Evolutionary conservation across 495 filamentous ascomycete species (phyloP).

Genomic region (Penicillium verhagenii): DNA sequence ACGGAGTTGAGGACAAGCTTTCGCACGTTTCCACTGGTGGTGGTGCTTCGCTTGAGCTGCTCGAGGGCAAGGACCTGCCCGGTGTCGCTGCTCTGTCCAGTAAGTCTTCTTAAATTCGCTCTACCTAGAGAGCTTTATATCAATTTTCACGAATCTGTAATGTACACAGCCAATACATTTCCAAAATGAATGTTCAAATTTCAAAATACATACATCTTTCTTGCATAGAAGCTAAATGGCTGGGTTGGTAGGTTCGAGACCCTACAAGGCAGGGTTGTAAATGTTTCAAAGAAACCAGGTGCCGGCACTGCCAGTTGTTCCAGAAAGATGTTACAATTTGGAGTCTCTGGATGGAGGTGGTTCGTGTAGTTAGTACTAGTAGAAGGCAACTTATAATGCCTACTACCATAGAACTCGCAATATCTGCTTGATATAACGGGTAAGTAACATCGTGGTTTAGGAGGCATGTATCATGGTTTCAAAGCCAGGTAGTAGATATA

Average conservation of each 20-base stretch:
- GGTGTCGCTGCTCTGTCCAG: slow-evolving; percentile 92
- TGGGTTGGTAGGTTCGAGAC: slow-evolving; percentile 26
- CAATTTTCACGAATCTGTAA: slow-evolving; percentile 32
- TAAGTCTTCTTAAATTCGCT: slow-evolving; percentile 53
- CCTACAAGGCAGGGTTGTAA: no score
- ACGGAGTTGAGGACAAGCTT: slow-evolving; percentile 90
- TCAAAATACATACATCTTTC: not conserved
- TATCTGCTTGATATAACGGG: no score
- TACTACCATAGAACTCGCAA: no score
- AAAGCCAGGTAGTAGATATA: no score
- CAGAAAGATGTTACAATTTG: no score
- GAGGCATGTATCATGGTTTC: no score
- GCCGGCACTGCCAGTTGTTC: no score
- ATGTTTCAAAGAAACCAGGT: no score
- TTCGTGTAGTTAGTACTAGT: no score
- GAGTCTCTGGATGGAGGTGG: no score
- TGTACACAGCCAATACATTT: slow-evolving; percentile 19
- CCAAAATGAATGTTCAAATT: slow-evolving; percentile 8
- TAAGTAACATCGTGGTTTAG: no score
- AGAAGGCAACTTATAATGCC: no score
- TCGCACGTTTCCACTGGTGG: slow-evolving; percentile 98
- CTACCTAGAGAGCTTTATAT: not conserved
- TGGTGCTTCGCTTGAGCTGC: slow-evolving; percentile 89
- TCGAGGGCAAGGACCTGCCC: slow-evolving; percentile 96
- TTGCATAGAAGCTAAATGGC: slow-evolving; percentile 7